Evolutionary conservation across 352 stramenopile species (phyloP).

Genomic region (Sclerospora graminicola): DNA sequence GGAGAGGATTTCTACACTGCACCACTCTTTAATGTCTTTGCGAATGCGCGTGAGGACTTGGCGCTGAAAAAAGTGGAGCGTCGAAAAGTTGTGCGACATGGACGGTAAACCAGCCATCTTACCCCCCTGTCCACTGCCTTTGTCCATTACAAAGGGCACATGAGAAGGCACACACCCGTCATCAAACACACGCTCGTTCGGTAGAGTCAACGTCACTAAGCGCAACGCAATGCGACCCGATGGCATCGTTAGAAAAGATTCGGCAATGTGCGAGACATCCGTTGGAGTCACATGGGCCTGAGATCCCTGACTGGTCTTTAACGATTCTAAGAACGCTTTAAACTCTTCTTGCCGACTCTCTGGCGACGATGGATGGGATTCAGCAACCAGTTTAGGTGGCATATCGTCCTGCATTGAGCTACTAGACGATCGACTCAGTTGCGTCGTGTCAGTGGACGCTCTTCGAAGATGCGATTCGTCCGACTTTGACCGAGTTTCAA

Average conservation of each 20-base stretch:
- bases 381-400: constrained; percentile 16
- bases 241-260: constrained; percentile 33
- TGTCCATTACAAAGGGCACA: constrained; percentile 55
- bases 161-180: constrained; percentile 19
- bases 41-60: constrained; percentile 55
- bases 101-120: constrained; percentile 14
- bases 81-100: constrained; percentile 40
- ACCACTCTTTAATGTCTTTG: constrained; percentile 78
- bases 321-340: constrained; percentile 28
- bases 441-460: constrained; percentile 4
- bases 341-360: constrained; percentile 25
- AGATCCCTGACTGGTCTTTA: constrained; percentile 14
- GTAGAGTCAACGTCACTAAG: constrained; percentile 69
- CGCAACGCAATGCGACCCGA: constrained; percentile 47
- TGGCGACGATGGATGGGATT: constrained; percentile 12
- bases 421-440: constrained; percentile 34
- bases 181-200: constrained; percentile 59
- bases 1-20: constrained; percentile 65
- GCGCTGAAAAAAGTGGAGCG: constrained; percentile 62
- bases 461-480: constrained; percentile 5
- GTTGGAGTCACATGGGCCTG: constrained; percentile 5
- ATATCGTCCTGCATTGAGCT: constrained; percentile 43
- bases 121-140: constrained; percentile 6
- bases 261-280: constrained; percentile 38
- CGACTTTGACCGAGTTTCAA: constrained; percentile 16